These are phyloP conservation scores for Phytopythium boreale DNA, from an alignment of 352 stramenopile species.

Conservation along the genomic window DNA sequence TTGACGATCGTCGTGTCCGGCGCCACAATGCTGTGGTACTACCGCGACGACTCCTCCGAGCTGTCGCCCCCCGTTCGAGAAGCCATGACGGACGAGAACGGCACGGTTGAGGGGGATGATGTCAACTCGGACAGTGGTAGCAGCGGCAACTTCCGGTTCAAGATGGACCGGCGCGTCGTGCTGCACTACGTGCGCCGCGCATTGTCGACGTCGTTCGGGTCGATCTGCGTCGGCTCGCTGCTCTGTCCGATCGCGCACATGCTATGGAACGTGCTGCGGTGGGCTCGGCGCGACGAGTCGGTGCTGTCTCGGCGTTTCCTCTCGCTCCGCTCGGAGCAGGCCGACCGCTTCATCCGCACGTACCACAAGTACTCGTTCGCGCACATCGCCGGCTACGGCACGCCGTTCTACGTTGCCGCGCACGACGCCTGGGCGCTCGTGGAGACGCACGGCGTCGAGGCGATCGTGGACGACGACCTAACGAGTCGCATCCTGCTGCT, in stretches of 20 bases:
- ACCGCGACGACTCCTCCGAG: conserved; percentile 66
- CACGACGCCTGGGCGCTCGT: conserved; percentile 77
- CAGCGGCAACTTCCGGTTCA: conserved; percentile 10
- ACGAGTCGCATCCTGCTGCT: conserved; percentile 77
- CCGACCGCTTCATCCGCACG: conserved; percentile 76
- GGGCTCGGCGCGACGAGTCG: conserved; percentile 69
- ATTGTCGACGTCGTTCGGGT: conserved; percentile 74
- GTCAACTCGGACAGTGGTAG: conserved; percentile 4
- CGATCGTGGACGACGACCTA: conserved; percentile 83
- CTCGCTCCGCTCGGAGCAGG: conserved; percentile 54
- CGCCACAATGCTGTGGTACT: conserved; percentile 86
- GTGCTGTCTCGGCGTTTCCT: conserved; percentile 55
- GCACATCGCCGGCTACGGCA: conserved; percentile 79
- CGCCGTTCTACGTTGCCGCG: conserved; percentile 76
- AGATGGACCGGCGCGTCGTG: conserved; percentile 54
- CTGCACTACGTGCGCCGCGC: conserved; percentile 64
- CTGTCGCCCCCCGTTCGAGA: conserved; percentile 38
- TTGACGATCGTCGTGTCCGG: conserved; percentile 76
- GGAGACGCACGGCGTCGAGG: conserved; percentile 75
- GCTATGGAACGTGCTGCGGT: conserved; percentile 75
- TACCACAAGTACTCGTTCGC: conserved; percentile 88
- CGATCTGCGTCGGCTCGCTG: conserved; percentile 81
- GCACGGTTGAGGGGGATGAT: conserved; percentile 11
- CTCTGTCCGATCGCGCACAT: conserved; percentile 74
- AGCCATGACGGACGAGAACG: conserved; percentile 39